A percentile compares a stretch with the other conserved stretches of the same genome.
Evolutionary conservation across 2,329 filamentous ascomycete species (phyloP).

Genomic region (Zasmidium citrigriseum): DNA sequence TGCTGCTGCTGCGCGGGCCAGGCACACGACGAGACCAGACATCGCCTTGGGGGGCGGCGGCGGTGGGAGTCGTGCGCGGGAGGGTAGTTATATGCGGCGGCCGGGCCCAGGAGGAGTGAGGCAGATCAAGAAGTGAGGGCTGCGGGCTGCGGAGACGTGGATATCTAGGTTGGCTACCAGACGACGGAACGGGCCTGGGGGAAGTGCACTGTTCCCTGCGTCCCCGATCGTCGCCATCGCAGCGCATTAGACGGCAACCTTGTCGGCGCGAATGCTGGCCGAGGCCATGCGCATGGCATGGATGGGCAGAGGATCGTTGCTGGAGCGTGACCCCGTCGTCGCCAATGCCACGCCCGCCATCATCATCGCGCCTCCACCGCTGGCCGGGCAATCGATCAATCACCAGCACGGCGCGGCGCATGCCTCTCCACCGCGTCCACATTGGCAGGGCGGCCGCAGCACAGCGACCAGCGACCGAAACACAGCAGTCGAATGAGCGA

Average conservation of each 20-base stretch:
- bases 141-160: conserved; percentile 15
- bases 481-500: conserved; percentile 11
- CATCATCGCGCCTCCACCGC: not conserved
- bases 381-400: too few relatives aligned
- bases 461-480: conserved; percentile 1
- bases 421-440: not conserved
- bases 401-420: not conserved
- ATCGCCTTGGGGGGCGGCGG: not conserved
- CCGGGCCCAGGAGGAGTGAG: not conserved
- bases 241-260: not conserved
- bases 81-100: conserved; percentile 10
- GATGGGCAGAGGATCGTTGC: not conserved
- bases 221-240: conserved; percentile 7
- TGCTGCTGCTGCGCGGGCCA: conserved; percentile 1
- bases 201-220: conserved; percentile 7
- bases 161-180: conserved; percentile 9
- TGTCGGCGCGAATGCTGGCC: not conserved
- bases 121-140: not conserved
- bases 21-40: not conserved
- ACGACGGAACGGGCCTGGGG: not conserved
- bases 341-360: not conserved
- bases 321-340: not conserved
- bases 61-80: not conserved
- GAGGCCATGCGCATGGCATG: not conserved
- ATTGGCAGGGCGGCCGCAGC: not conserved